phyloP scores from a whole-genome alignment of 768 basidiomycete species.

The Termitomyces sp. region DNA sequence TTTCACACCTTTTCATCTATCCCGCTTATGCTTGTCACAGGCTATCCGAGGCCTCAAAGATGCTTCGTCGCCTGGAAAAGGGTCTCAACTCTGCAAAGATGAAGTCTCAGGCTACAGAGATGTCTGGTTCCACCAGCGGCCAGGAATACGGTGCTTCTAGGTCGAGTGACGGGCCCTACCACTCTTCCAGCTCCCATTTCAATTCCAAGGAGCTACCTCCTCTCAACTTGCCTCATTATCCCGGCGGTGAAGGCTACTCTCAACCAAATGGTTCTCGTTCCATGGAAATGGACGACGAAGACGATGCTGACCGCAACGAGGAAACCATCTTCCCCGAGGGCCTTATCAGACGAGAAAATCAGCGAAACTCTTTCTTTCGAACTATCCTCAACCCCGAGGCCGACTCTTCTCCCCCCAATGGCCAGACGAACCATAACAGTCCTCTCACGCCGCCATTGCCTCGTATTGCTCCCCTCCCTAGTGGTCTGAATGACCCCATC shows the following conservation, averaged over 20 bases:
- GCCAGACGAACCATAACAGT: slow-evolving; percentile 28
- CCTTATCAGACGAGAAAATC: slow-evolving; percentile 68
- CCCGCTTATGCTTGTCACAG: slow-evolving; percentile 30
- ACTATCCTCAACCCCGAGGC: slow-evolving; percentile 76
- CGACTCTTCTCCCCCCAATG: slow-evolving; percentile 33
- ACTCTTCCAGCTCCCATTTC: slow-evolving; percentile 32
- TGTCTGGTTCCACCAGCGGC: slow-evolving; percentile 26
- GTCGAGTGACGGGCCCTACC: slow-evolving; percentile 29
- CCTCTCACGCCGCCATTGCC: slow-evolving; percentile 37
- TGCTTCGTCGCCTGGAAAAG: slow-evolving; percentile 84
- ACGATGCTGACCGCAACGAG: slow-evolving; percentile 56
- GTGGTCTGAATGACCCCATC: slow-evolving; percentile 61
- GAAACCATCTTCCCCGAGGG: slow-evolving; percentile 70
- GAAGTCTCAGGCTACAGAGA: slow-evolving; percentile 51
- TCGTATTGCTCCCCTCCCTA: slow-evolving; percentile 32
- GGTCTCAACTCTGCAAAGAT: slow-evolving; percentile 73
- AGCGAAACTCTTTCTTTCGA: slow-evolving; percentile 75
- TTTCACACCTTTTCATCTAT: slow-evolving; percentile 8
- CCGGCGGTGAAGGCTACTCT: slow-evolving; percentile 29
- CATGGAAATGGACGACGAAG: slow-evolving; percentile 58
- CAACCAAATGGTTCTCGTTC: slow-evolving; percentile 34
- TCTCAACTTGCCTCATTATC: slow-evolving; percentile 37
- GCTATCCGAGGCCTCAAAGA: slow-evolving; percentile 85
- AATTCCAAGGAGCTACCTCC: slow-evolving; percentile 46
- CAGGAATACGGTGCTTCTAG: slow-evolving; percentile 19